Conservation (phyloP, 2,329 filamentous ascomycete genomes). For the Tolypocladium ovalisporum region DNA sequence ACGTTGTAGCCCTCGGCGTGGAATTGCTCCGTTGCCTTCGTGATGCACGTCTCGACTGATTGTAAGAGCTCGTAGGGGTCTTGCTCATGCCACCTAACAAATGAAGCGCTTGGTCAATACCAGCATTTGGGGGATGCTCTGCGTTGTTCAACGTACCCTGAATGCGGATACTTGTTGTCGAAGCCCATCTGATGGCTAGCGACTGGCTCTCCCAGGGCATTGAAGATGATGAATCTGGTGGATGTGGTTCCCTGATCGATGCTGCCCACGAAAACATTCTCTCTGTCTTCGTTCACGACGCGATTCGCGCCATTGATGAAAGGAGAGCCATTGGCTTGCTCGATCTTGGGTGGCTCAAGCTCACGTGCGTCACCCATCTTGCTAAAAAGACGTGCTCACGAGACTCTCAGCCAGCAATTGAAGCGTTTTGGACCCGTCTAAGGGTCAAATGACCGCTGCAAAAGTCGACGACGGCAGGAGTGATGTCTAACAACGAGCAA, state of each 20-base stretch:
- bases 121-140: slow-evolving; percentile 5
- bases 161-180: slow-evolving; percentile 70
- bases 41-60: slow-evolving; percentile 71
- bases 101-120: slow-evolving; percentile 3
- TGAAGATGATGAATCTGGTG: slow-evolving; percentile 83
- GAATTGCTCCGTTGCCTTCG: slow-evolving; percentile 63
- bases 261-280: slow-evolving; percentile 64
- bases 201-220: slow-evolving; percentile 64
- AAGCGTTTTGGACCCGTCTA: not conserved
- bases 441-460: not conserved
- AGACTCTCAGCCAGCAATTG: not conserved
- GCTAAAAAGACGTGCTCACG: not conserved
- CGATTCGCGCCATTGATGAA: not conserved
- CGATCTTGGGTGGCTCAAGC: not conserved
- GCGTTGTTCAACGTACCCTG: slow-evolving; percentile 49
- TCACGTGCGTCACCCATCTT: not conserved
- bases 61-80: slow-evolving; percentile 66
- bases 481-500: not conserved
- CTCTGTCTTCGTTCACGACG: not conserved
- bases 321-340: not conserved
- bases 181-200: slow-evolving; percentile 83
- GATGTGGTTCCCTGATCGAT: slow-evolving; percentile 90
- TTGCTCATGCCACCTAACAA: slow-evolving; percentile 78
- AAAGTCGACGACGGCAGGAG: not conserved
- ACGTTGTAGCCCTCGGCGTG: slow-evolving; percentile 55